Base-by-base conservation (phyloP, 2,329 filamentous ascomycete genomes). In the Penicillium sp. region DNA sequence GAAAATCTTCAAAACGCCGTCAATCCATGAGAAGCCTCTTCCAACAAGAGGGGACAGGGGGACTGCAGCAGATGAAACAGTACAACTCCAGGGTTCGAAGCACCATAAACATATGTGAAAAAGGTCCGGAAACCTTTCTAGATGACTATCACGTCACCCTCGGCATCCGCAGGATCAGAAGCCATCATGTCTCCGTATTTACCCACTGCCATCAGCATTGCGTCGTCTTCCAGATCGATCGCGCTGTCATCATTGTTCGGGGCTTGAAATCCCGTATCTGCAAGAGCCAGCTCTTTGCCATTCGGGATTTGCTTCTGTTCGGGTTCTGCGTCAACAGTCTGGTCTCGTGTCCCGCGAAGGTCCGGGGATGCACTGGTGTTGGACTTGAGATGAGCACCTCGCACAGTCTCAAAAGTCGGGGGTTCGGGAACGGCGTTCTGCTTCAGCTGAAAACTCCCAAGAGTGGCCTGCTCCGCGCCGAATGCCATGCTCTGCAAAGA, bases 181-280 rank as follows among this genome's bases (percentile, higher is more conserved):
- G 74, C 74, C 63, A 79, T 77, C 70, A 79, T 79, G 56, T 79
- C 76, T 40, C 75, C 75, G 55, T 79, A 80, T 69, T 80, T 79
- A 55, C 73, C 74, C 54, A 76, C 75, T 6, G 72, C 71, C 50
- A 78, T 74, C 56, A 78, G 62, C 65, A 77, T 75, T 5, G 77
- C 75, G 54, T 79, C 77, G 31, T 78, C 75, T 44, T 78, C 78
- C 66, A 92, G 88, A 33, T 88, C 88, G 60, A 92, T 92, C 1
- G 88, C 89, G 68, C 89, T 92, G 65, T 92, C 89, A 65, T 92
- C 89, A 60, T 88, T 76, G 59, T 75, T 76, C 16, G 70, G 64
- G 6, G 66, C 65, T 61, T 73, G 70, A 50, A 76, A 72, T 27
- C 57, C 65, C 10, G 68, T 52, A 18, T 82, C 81, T 58, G 79